These are phyloP conservation scores for Favolaschia claudopus DNA, from an alignment of 768 basidiomycete genomes.

Conservation along the genomic window DNA sequence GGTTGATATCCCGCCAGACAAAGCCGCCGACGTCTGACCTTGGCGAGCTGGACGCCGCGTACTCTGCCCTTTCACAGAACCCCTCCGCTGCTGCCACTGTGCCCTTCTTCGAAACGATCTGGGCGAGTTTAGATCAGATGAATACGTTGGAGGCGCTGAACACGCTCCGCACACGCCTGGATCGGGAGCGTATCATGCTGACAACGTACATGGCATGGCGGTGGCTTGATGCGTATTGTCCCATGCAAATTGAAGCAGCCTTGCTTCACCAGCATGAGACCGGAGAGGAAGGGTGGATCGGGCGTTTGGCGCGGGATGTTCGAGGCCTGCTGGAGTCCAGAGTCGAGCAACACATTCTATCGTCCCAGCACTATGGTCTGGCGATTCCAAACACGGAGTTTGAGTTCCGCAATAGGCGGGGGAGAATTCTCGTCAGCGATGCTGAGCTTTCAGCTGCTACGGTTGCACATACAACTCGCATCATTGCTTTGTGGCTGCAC, in stretches of 20 bases:
- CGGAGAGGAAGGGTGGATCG: neutral
- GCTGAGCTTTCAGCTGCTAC: too few species aligned
- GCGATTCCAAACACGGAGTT: too few species aligned
- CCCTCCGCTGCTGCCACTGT: neutral
- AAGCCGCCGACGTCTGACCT: neutral
- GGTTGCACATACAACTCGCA: neutral
- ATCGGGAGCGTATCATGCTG: slow-evolving; percentile 9
- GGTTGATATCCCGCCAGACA: neutral
- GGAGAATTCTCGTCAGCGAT: too few species aligned
- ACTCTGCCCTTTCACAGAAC: neutral
- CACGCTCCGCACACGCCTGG: neutral
- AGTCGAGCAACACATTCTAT: too few species aligned
- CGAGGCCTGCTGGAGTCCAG: neutral
- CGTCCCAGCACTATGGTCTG: too few species aligned
- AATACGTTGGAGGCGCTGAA: neutral
- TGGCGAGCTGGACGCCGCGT: neutral
- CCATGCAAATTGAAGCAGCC: neutral
- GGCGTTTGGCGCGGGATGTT: neutral
- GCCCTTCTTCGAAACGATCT: neutral
- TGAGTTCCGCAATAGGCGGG: too few species aligned
- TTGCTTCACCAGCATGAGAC: neutral
- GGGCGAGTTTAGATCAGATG: neutral
- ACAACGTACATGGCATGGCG: slow-evolving; percentile 4
- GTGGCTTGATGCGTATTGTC: slow-evolving; percentile 7
- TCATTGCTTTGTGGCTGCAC: neutral